A percentile compares a stretch with the other conserved stretches of the same genome.
These are phyloP conservation scores for Hypoxylon sp. DNA, from an alignment of 2,329 filamentous ascomycete genomes.

Conservation along the genomic window DNA sequence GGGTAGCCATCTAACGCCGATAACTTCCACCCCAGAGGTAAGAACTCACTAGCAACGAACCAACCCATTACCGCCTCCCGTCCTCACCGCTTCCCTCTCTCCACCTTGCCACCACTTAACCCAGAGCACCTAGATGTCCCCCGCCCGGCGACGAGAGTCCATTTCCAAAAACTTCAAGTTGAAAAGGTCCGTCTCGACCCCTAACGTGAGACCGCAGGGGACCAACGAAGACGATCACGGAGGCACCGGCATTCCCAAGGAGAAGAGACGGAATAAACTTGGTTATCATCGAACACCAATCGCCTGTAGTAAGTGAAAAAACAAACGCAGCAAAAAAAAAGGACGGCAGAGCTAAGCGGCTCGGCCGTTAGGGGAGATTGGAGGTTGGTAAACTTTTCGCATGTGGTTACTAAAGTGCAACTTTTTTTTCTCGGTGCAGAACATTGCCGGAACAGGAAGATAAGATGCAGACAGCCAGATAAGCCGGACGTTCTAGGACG, in stretches of 20 bases:
- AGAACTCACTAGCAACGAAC: constrained; percentile 45
- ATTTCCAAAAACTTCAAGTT: constrained; percentile 55
- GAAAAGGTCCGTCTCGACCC: constrained; percentile 64
- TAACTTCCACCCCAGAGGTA: constrained; percentile 50
- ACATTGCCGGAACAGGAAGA: constrained; percentile 93
- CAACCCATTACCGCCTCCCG: constrained; percentile 45
- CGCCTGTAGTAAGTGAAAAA: constrained; percentile 83
- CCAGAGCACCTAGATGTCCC: constrained; percentile 50
- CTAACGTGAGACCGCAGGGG: constrained; percentile 60
- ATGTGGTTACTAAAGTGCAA: constrained; percentile 32
- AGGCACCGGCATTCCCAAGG: constrained; percentile 54
- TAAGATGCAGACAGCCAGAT: constrained; percentile 85
- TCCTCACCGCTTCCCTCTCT: constrained; percentile 43
- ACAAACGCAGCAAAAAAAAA: constrained; percentile 1
- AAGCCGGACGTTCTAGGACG: constrained; percentile 78
- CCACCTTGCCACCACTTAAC: constrained; percentile 46
- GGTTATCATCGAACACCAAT: constrained; percentile 96
- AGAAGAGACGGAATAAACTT: constrained; percentile 83
- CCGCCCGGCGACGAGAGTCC: constrained; percentile 54
- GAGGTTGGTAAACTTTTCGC: not conserved
- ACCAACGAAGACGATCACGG: constrained; percentile 52
- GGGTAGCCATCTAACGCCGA: constrained; percentile 47
- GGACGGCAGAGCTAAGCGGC: constrained; percentile 4
- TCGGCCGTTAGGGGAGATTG: not conserved
- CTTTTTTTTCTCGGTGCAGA: constrained; percentile 62